These are phyloP conservation scores for Nakataea oryzae DNA, from an alignment of 2,329 filamentous ascomycete genomes.

Conservation along the genomic window DNA sequence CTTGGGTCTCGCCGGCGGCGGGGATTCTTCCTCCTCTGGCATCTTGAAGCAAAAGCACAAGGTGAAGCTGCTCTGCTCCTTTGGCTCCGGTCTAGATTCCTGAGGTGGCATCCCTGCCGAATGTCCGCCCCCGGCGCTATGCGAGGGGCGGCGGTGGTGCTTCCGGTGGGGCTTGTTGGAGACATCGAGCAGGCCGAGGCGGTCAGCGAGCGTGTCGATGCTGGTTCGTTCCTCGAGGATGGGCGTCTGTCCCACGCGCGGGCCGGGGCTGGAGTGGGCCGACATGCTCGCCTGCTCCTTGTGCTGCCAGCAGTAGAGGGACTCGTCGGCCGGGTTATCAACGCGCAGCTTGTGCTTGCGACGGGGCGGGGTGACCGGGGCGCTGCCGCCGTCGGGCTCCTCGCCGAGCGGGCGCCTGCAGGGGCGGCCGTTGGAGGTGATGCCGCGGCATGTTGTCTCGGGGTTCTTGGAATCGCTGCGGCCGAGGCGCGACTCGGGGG, in stretches of 20 bases:
- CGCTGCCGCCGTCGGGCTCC: slow-evolving; percentile 19
- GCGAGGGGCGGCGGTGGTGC: slow-evolving; percentile 13
- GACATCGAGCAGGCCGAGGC: slow-evolving; percentile 65
- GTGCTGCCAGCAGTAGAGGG: slow-evolving; percentile 91
- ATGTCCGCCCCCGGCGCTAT: slow-evolving; percentile 13
- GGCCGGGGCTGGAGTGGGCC: slow-evolving; percentile 33
- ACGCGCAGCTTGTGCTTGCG: slow-evolving; percentile 21
- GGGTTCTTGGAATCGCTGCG: slow-evolving; percentile 81
- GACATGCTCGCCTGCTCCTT: slow-evolving; percentile 65
- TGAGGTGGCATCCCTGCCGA: slow-evolving; percentile 9
- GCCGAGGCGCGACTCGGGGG: slow-evolving; percentile 69
- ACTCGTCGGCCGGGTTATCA: slow-evolving; percentile 43
- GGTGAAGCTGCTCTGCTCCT: slow-evolving; percentile 15
- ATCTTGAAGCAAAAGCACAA: slow-evolving; percentile 45
- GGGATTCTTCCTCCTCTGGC: slow-evolving; percentile 30
- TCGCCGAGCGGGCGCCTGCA: slow-evolving; percentile 64
- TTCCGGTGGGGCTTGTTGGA: slow-evolving; percentile 28
- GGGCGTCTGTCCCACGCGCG: slow-evolving; percentile 31
- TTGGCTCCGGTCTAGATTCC: slow-evolving; percentile 16
- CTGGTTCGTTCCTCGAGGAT: slow-evolving; percentile 60
- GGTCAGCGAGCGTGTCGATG: slow-evolving; percentile 76
- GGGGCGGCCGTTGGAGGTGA: slow-evolving; percentile 71
- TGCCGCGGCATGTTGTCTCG: slow-evolving; percentile 74
- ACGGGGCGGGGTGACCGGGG: slow-evolving; percentile 10
- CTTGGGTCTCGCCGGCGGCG: slow-evolving; percentile 30